These are phyloP conservation scores for Trichoderma reesei DNA, from an alignment of 495 filamentous ascomycete genomes.

Conservation along the genomic window DNA sequence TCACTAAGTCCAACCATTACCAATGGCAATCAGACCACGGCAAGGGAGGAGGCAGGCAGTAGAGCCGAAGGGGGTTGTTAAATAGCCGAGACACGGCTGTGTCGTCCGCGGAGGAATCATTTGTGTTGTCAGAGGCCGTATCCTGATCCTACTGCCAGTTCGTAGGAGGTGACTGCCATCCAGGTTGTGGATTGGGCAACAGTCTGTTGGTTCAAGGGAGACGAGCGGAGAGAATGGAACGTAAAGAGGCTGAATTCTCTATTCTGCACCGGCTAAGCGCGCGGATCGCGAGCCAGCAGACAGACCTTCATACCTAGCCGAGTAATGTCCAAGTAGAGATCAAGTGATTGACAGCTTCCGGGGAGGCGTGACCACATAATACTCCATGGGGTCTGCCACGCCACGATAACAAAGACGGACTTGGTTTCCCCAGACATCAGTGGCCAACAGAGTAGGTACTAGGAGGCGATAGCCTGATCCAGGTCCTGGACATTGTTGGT, in stretches of 20 bases:
- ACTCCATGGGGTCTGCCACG: background rate
- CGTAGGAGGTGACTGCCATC: background rate
- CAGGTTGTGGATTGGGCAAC: background rate
- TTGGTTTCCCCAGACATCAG: background rate
- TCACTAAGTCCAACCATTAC: background rate
- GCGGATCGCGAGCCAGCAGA: background rate
- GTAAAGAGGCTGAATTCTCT: background rate
- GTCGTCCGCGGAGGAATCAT: background rate
- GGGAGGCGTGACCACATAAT: slow-evolving; percentile 5
- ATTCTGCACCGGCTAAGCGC: background rate
- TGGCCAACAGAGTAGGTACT: background rate
- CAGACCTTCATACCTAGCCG: background rate
- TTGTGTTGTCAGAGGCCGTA: background rate
- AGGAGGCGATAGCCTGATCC: background rate
- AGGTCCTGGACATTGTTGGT: background rate
- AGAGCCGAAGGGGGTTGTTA: background rate
- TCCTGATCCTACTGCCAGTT: background rate
- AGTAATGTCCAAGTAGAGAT: too few species aligned
- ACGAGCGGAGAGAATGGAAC: too few species aligned
- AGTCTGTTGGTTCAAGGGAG: too few species aligned
- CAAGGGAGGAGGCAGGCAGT: background rate
- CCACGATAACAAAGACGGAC: background rate
- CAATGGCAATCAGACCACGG: background rate
- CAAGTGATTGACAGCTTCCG: background rate
- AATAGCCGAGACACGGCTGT: background rate